Evolutionary conservation across 345 rosid species (phyloP).

Genomic region (Citrus mangshanensis): DNA sequence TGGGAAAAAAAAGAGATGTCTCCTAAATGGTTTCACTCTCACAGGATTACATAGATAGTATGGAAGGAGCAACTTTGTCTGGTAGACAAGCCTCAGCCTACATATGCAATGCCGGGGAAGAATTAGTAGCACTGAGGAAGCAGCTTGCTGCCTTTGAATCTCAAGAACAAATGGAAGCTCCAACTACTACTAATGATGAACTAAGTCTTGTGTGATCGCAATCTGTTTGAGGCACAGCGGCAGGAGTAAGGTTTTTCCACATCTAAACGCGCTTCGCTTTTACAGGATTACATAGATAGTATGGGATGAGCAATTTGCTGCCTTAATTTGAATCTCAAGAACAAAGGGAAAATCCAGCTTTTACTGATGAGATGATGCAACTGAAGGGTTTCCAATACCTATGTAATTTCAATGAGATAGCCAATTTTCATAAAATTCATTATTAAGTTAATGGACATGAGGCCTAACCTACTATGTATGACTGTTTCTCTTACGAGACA

Average conservation of each 20-base stretch:
- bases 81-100: constrained; percentile 94
- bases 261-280: not conserved
- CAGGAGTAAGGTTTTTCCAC: no score
- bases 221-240: not conserved
- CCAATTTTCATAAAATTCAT: no score
- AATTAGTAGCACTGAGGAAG: constrained; percentile 63
- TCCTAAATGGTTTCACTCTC: not conserved
- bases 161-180: constrained; percentile 19
- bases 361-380: no score
- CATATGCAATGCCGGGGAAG: constrained; percentile 82
- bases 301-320: constrained; percentile 84
- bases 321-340: no score
- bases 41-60: constrained; percentile 98
- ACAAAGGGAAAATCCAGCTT: no score
- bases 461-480: no score
- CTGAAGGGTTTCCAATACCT: no score
- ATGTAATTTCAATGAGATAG: no score
- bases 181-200: constrained; percentile 43
- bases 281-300: constrained; percentile 96
- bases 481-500: no score
- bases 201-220: constrained; percentile 53
- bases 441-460: no score
- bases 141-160: constrained; percentile 41
- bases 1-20: not conserved
- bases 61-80: constrained; percentile 96